These are phyloP conservation scores for Lodderomyces metapsilosis DNA, from an alignment of 1,139 yeast genomes.

Conservation along the genomic window DNA sequence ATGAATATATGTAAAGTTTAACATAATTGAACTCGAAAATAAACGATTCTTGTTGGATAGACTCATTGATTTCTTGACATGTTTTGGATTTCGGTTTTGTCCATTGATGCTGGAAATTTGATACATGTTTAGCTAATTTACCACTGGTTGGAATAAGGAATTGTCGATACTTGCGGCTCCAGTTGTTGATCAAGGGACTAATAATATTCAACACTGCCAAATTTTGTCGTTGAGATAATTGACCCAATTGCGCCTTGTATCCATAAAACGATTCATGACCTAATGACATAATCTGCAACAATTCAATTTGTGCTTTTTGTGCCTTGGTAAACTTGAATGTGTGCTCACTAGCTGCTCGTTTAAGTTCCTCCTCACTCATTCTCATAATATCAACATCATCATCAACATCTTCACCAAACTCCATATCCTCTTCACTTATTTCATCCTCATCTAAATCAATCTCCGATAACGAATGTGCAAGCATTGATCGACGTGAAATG, in stretches of 20 bases:
- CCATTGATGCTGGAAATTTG: constrained; percentile 31
- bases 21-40: constrained; percentile 84
- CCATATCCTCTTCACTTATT: constrained; percentile 31
- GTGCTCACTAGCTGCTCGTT: constrained; percentile 25
- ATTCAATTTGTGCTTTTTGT: constrained; percentile 77
- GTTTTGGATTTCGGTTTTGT: constrained; percentile 38
- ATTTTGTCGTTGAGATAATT: constrained; percentile 60
- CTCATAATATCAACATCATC: constrained; percentile 32
- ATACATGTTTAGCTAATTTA: constrained; percentile 23
- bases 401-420: constrained; percentile 27
- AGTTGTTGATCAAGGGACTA: constrained; percentile 72
- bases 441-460: constrained; percentile 54
- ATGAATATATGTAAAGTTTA: constrained; percentile 75
- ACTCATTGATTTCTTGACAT: constrained; percentile 35
- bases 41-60: constrained; percentile 66
- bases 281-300: constrained; percentile 73
- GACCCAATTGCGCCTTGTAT: constrained; percentile 55
- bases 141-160: constrained; percentile 48
- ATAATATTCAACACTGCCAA: constrained; percentile 69
- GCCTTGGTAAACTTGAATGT: constrained; percentile 49
- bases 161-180: constrained; percentile 66
- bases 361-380: constrained; percentile 40
- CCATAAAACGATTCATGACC: constrained; percentile 85
- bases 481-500: constrained; percentile 65
- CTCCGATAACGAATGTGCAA: constrained; percentile 65